Base-by-base conservation (phyloP, 2,329 filamentous ascomycete species). In the Grosmannia clavigera region DNA sequence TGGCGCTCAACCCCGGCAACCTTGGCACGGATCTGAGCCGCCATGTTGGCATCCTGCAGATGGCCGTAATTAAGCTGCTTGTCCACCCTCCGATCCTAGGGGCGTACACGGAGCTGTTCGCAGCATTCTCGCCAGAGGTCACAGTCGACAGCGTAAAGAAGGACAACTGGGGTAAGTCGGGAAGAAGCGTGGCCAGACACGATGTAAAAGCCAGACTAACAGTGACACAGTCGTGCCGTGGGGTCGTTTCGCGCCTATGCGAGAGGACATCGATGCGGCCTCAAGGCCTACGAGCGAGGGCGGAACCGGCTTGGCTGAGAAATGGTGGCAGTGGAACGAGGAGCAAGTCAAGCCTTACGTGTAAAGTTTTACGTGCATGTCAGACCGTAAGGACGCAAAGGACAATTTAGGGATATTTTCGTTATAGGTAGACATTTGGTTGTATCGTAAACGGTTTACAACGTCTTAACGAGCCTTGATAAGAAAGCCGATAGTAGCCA, bases 91-190 rank as follows among this genome's bases (percentile, higher is more conserved):
- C 67, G 0, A 60, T 72, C 14, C 67, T 71, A 33, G 78, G 78
- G 0, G 77, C 76, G 0, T 80, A 78, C 64, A 78, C 78, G 0
- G 72, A 76, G 61, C 64, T 81, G 0, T 81, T 73, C 61, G 73
- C 77, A 0, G 77, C 71, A 0, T 68, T 78, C 46, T 76, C 76
- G 0, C 72, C 73, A 0, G 71, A 78, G 0, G 67, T 80, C 3
- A 76, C 71, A 0, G 46, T 71, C 1, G 73, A 74, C 35, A 71
- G 46, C 3, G 7, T 40, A 5, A 56, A 58, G 19, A 50, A n/a
- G n/a, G 31, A 51, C 33, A 22, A 27, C 9, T 56, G 33, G 35
- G 25, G 54, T 56, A 56, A 25, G 54, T 56, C 22, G 12, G 29
- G 27, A 10, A 5, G 9, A 22, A 29, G 9, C 29, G 25, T 22